Base-by-base conservation (phyloP, 345 rosid species). In the Eucalyptus erythrocorys region DNA sequence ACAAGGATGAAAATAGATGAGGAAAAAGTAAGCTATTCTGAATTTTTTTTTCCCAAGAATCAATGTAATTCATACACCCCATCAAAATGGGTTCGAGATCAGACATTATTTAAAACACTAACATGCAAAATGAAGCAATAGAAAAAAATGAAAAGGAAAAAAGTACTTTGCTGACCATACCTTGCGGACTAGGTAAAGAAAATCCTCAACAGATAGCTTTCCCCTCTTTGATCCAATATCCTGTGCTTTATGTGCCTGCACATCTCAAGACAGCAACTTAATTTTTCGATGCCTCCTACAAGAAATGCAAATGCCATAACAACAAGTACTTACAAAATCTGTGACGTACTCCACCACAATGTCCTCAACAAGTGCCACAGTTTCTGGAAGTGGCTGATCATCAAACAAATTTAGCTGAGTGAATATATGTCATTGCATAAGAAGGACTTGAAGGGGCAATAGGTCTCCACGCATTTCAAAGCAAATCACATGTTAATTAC, bases 311-410 rank as follows among this genome's bases (percentile, higher is more conserved):
- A 61, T 48, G 81, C 80, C 12, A 88, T 64, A 30, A 27, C 53
- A 87, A 66, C 91, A 26, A 26, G 89, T 59, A 85, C 92, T 79
- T 93, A 97, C 99, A 96, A 97, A 85, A 93, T 98, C 99, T 37
- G 97, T 95, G 68, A 96, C 97, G 57, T 96, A 97, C 89, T 98
- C 99, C 87, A 98, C 95, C 81, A 96, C 98, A 92, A 97, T 95
- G 92, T 97, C 99, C 90, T 97, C 98, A 85, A 96, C 96, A 87
- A 97, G 98, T 3, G 98, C 95, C 92, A 98, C 97, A n/a, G 94
- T 92, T 93, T 98, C 98, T 81, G 98, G 98, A 92, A 96, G 97
- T 26, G 98, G 97, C 99, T 97, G 95, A 88, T 87, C 59, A 91
- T 26, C 84, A 51, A 50, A 86, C 45, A 89, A 21, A 40, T 76